These are phyloP conservation scores for Yarrowia deformans DNA, from an alignment of 805 yeast species.

Conservation along the genomic window DNA sequence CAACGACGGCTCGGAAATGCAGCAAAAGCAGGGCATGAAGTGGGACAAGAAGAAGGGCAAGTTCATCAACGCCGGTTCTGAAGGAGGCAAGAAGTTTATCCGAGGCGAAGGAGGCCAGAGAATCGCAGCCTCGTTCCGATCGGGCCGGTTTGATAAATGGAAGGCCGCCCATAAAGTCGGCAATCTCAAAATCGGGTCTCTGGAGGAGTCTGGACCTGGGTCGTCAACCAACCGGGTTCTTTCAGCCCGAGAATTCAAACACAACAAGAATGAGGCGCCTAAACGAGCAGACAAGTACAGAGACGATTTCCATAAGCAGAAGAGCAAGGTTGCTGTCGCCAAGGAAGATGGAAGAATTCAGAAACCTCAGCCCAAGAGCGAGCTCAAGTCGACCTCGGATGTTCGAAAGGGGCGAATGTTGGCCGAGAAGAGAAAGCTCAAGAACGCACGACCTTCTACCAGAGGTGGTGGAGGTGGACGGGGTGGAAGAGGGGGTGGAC, in stretches of 20 bases:
- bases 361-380: slow-evolving; percentile 49
- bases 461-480: slow-evolving; percentile 49
- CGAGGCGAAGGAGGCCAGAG: slow-evolving; percentile 93
- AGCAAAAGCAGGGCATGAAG: slow-evolving; percentile 69
- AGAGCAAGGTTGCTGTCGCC: slow-evolving; percentile 82
- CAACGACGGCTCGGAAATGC: slow-evolving; percentile 74
- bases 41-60: slow-evolving; percentile 97
- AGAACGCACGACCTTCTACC: slow-evolving; percentile 79
- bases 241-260: slow-evolving; percentile 59
- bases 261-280: slow-evolving; percentile 79
- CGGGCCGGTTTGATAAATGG: slow-evolving; percentile 95
- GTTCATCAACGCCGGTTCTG: slow-evolving; percentile 78
- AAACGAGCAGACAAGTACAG: slow-evolving; percentile 88
- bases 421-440: slow-evolving; percentile 76
- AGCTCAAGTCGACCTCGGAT: slow-evolving; percentile 71
- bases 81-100: slow-evolving; percentile 77
- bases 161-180: slow-evolving; percentile 67
- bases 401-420: slow-evolving; percentile 77
- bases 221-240: slow-evolving; percentile 49
- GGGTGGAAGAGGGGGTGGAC: not conserved
- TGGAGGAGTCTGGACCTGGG: slow-evolving; percentile 53
- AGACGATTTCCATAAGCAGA: slow-evolving; percentile 83
- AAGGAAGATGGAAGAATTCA: slow-evolving; percentile 64
- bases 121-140: slow-evolving; percentile 87
- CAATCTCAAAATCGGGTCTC: slow-evolving; percentile 61